Base-by-base conservation (phyloP, 768 basidiomycete species). In the Russula lepida region DNA sequence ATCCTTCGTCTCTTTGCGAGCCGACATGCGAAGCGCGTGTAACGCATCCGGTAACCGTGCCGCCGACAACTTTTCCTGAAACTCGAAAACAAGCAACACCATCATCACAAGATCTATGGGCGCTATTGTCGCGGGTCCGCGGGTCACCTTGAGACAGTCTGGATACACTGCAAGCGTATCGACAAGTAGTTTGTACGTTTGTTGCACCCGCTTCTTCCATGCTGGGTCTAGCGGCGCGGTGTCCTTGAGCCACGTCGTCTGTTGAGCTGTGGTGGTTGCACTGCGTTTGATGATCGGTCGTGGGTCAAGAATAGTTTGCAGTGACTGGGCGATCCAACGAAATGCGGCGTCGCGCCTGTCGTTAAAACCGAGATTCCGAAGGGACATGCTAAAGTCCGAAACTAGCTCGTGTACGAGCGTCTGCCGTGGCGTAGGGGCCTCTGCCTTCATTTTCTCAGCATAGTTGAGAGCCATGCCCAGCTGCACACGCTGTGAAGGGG, bases 321-420 rank as follows among this genome's bases (percentile, higher is more conserved):
- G 70, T 0, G 81, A 74, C 37, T 84, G 82, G 0, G 83, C 74
- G 25, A 86, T 70, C 63, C 79, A 80, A 7, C 84, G 79, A 67
- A 83, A 86, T 65, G 84, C 84, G 11, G 73, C 74, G 0, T 83
- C 85, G 1, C 77, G 77, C 0, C 72, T 69, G 33, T 69, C 71
- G n/a, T 82, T 81, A 78, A 82, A 82, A 21, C 81, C 79, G 8
- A 83, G 72, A 0, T 70, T 65, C 0, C 72, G 72, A 0, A 54
- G 35, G 41, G 48, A 17, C 35, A 54, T 46, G 0, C 64, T 46
- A 52, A 64, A 68, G 11, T 62, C 67, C 3, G 66, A 61, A 11
- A 70, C 54, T 9, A 67, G 44, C 0, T 64, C 54, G 2, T 61
- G 63, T 6, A 70, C 65, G 15, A 70, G 63, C 4, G 49, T 35